Conservation (phyloP, 192 early-diverging fungal genomes). For the Chytriomyces confervae region DNA sequence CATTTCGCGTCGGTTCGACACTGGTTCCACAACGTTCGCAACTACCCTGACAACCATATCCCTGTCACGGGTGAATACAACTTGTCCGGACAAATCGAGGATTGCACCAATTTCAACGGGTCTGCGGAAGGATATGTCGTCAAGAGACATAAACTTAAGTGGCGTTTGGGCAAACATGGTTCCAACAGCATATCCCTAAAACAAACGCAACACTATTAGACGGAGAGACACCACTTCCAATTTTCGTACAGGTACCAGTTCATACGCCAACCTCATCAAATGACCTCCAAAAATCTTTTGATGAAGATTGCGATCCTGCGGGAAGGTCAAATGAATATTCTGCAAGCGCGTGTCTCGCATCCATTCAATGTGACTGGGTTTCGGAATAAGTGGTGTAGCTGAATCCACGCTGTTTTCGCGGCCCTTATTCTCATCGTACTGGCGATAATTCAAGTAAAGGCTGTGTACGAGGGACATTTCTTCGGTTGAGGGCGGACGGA, state of each 20-base stretch:
- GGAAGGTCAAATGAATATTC: slow-evolving; percentile 68
- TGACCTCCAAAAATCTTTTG: slow-evolving; percentile 66
- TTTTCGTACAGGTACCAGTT: too few species aligned
- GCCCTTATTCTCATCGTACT: slow-evolving; percentile 56
- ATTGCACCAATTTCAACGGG: slow-evolving; percentile 77
- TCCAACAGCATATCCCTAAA: slow-evolving; percentile 76
- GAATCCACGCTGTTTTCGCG: not conserved
- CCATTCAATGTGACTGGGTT: slow-evolving; percentile 58
- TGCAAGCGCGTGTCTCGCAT: slow-evolving; percentile 80
- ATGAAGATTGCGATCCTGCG: slow-evolving; percentile 60
- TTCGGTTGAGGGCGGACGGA: slow-evolving; percentile 65
- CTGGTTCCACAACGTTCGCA: slow-evolving; percentile 78
- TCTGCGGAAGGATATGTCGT: slow-evolving; percentile 72
- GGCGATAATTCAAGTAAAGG: slow-evolving; percentile 68
- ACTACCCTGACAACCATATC: slow-evolving; percentile 53
- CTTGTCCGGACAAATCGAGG: slow-evolving; percentile 72
- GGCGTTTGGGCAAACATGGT: slow-evolving; percentile 65
- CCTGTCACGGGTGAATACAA: slow-evolving; percentile 69
- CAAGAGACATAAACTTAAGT: slow-evolving; percentile 60
- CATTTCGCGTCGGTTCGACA: slow-evolving; percentile 59
- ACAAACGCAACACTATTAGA: not conserved
- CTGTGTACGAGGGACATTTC: slow-evolving; percentile 74
- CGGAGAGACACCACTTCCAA: too few species aligned
- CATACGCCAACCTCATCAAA: slow-evolving; percentile 83
- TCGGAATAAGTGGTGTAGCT: slow-evolving; percentile 11